These are phyloP conservation scores for Lachancea quebecensis DNA, from an alignment of 805 yeast species.

Conservation along the genomic window DNA sequence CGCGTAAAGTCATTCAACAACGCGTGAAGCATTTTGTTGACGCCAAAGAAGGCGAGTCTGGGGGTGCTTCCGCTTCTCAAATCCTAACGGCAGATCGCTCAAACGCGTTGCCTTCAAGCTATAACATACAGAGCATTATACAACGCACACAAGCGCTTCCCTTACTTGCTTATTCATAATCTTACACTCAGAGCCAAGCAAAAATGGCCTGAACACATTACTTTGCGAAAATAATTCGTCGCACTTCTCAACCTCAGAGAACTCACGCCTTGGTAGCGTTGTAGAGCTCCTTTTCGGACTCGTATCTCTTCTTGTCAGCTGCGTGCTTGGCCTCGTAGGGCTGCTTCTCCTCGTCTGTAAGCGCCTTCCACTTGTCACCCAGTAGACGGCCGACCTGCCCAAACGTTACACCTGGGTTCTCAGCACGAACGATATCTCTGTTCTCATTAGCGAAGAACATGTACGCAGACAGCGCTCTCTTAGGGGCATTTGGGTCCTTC, in stretches of 20 bases:
- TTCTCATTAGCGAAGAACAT: conserved; percentile 98
- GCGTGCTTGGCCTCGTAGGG: conserved; percentile 94
- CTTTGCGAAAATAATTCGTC: background rate
- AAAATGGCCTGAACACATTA: background rate
- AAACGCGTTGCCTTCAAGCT: background rate
- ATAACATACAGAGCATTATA: background rate
- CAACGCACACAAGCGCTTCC: background rate
- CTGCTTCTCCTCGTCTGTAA: conserved; percentile 70
- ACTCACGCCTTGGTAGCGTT: conserved; percentile 40
- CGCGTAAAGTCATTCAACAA: background rate
- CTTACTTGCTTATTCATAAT: background rate
- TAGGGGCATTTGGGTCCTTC: conserved; percentile 96
- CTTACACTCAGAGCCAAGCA: background rate
- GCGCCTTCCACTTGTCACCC: conserved; percentile 96
- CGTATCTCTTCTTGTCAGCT: conserved; percentile 96
- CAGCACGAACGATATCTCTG: conserved; percentile 93
- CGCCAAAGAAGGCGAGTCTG: background rate
- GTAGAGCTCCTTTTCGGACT: conserved; percentile 88
- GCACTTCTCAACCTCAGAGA: background rate
- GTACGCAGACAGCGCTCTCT: conserved; percentile 96
- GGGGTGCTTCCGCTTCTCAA: too few relatives aligned
- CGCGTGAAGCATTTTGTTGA: background rate
- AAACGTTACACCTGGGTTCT: conserved; percentile 92
- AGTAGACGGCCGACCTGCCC: conserved; percentile 93
- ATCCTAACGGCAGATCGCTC: too few relatives aligned